Percentiles rank a stretch among this genome's conserved stretches.
Conservation (phyloP, 2,329 filamentous ascomycete genomes). For the Nothophaeocryptopus gaeumannii region DNA sequence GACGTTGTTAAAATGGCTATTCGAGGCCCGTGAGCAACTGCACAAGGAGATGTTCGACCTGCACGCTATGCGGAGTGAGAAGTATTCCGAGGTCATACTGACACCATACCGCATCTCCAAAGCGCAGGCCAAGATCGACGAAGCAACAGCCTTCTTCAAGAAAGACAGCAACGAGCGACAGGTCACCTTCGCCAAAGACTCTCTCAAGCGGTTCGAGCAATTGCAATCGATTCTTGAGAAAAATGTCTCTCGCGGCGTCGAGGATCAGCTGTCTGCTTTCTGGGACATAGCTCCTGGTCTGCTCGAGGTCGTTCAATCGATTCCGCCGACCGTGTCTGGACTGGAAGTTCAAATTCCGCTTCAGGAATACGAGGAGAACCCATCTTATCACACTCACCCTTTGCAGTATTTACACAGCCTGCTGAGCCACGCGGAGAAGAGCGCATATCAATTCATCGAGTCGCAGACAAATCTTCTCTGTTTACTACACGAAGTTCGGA, state of each 20-base stretch:
- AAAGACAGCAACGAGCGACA: conserved; percentile 71
- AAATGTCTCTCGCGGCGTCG: conserved; percentile 82
- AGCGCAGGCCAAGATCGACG: conserved; percentile 74
- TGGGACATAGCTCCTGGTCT: conserved; percentile 95
- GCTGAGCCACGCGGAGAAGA: conserved; percentile 83
- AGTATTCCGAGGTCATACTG: conserved; percentile 80
- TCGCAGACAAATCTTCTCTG: conserved; percentile 88
- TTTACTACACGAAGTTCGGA: conserved; percentile 84
- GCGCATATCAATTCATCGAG: conserved; percentile 95
- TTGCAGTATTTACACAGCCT: conserved; percentile 87
- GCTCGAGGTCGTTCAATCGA: conserved; percentile 71
- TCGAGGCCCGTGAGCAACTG: conserved; percentile 84
- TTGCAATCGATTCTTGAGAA: conserved; percentile 77
- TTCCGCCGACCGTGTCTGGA: conserved; percentile 56
- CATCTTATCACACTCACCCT: conserved; percentile 73
- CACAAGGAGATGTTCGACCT: conserved; percentile 84
- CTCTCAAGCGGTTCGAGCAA: conserved; percentile 68
- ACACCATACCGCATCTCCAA: conserved; percentile 72
- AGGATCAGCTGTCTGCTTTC: conserved; percentile 88
- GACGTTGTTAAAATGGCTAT: conserved; percentile 93
- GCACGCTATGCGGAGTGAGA: conserved; percentile 74
- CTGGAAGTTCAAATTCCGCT: conserved; percentile 76
- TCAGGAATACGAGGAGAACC: conserved; percentile 81
- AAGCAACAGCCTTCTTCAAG: conserved; percentile 77
- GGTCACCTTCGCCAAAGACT: conserved; percentile 67